Percentiles rank a stretch among this genome's conserved stretches.
phyloP scores from a whole-genome alignment of 371 early-diverging fungal genomes.

The Nematocida sp. region DNA sequence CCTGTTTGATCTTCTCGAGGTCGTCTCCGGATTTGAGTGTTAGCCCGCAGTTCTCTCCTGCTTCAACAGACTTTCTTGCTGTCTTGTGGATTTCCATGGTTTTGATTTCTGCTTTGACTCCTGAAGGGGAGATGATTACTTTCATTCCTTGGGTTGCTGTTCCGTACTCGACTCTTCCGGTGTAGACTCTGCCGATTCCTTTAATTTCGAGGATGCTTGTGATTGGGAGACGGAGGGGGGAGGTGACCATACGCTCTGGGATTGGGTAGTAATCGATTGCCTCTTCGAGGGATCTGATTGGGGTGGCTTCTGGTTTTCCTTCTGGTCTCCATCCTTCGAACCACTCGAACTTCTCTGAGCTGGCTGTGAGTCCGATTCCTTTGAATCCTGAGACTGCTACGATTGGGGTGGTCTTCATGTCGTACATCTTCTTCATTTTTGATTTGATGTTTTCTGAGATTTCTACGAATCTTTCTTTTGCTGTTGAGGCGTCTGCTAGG shows the following conservation, averaged over 20 bases:
- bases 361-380: constrained; percentile 83
- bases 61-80: constrained; percentile 40
- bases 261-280: constrained; percentile 85
- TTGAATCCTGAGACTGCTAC: constrained; percentile 77
- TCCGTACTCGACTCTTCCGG: constrained; percentile 94
- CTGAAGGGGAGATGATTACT: constrained; percentile 69
- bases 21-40: constrained; percentile 55
- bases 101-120: constrained; percentile 59
- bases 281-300: constrained; percentile 80
- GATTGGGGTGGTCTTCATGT: constrained; percentile 87
- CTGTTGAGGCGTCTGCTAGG: constrained; percentile 71
- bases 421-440: constrained; percentile 79
- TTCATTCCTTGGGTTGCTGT: constrained; percentile 80
- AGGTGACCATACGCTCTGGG: constrained; percentile 83
- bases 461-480: constrained; percentile 75
- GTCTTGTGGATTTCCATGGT: constrained; percentile 65
- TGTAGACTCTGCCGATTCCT: constrained; percentile 93
- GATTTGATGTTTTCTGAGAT: constrained; percentile 97
- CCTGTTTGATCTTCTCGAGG: constrained; percentile 60
- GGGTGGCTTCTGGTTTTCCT: constrained; percentile 71
- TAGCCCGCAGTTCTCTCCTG: constrained; percentile 66
- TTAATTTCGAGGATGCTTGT: constrained; percentile 87
- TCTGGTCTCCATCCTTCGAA: constrained; percentile 64
- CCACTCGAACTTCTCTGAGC: constrained; percentile 72
- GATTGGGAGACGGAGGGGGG: constrained; percentile 90